Percentiles rank a stretch among this genome's conserved stretches.
Evolutionary conservation across 805 yeast genomes (phyloP).

Genomic region (Blastobotrys chiropterorum): DNA sequence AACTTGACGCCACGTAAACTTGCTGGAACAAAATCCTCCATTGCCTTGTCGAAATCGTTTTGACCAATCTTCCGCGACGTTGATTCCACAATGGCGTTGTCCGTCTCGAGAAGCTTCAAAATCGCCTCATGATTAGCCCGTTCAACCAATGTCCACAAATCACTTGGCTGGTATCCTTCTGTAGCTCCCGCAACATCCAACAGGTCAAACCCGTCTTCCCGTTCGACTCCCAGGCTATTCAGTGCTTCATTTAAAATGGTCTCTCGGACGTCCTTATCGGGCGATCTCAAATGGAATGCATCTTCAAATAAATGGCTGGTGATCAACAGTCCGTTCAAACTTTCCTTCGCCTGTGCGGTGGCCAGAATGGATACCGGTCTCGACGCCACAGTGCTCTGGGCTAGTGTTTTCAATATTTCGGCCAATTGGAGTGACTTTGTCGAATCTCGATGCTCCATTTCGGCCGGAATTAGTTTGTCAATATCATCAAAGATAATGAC

Average conservation of each 20-base stretch:
- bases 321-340: conserved; percentile 53
- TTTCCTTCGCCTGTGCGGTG: conserved; percentile 57
- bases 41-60: conserved; percentile 46
- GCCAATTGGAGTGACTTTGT: conserved; percentile 57
- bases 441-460: conserved; percentile 54
- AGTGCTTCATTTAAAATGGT: conserved; percentile 42
- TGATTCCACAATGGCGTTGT: background rate
- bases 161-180: conserved; percentile 87
- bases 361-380: conserved; percentile 54
- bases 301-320: conserved; percentile 69
- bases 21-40: conserved; percentile 70
- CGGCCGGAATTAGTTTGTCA: conserved; percentile 66
- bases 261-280: conserved; percentile 57
- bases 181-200: conserved; percentile 58
- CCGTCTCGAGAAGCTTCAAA: conserved; percentile 17
- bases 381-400: conserved; percentile 34
- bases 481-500: conserved; percentile 71
- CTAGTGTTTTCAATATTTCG: conserved; percentile 48
- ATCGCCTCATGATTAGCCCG: conserved; percentile 39
- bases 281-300: conserved; percentile 54
- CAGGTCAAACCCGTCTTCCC: conserved; percentile 39
- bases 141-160: conserved; percentile 64
- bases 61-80: conserved; percentile 21
- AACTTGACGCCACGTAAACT: conserved; percentile 80
- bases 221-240: conserved; percentile 25